phyloP scores from a whole-genome alignment of 1,284 basidiomycete genomes.

The Sanghuangporus sanghuang region DNA sequence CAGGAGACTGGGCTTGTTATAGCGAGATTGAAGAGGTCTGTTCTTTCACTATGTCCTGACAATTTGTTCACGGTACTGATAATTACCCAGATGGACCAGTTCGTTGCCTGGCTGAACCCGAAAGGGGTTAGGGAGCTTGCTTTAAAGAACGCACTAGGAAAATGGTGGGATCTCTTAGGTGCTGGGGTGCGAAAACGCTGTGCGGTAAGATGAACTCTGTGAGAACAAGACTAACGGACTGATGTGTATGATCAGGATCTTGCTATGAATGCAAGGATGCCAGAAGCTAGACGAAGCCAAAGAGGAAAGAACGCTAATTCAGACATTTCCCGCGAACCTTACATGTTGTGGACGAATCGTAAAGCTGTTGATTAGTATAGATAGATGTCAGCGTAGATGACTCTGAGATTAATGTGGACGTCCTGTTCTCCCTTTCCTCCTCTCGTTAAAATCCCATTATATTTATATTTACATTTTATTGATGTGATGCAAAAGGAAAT shows the following conservation, averaged over 20 bases:
- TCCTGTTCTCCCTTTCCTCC: too few relatives aligned
- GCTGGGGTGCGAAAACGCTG: slow-evolving; percentile 75
- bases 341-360: slow-evolving; percentile 81
- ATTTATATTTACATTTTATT: too few relatives aligned
- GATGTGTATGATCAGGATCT: slow-evolving; percentile 48
- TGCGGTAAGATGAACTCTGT: slow-evolving; percentile 45
- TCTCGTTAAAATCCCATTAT: too few relatives aligned
- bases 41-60: slow-evolving; percentile 14
- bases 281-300: slow-evolving; percentile 73
- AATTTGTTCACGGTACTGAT: slow-evolving; percentile 5
- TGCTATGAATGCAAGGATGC: slow-evolving; percentile 56
- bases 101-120: slow-evolving; percentile 85
- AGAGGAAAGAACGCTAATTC: slow-evolving; percentile 57
- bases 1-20: slow-evolving; percentile 88
- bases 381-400: not conserved
- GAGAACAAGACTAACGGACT: not conserved
- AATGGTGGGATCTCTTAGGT: slow-evolving; percentile 84
- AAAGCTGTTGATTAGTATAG: slow-evolving; percentile 41
- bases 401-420: too few relatives aligned
- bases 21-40: slow-evolving; percentile 81
- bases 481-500: not conserved
- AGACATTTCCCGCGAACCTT: slow-evolving; percentile 69
- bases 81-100: slow-evolving; percentile 63
- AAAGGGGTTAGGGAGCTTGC: slow-evolving; percentile 87
- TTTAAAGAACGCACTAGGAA: slow-evolving; percentile 73